phyloP scores from a whole-genome alignment of 1,139 yeast species.

The Zygosaccharomyces pseudobailii region DNA sequence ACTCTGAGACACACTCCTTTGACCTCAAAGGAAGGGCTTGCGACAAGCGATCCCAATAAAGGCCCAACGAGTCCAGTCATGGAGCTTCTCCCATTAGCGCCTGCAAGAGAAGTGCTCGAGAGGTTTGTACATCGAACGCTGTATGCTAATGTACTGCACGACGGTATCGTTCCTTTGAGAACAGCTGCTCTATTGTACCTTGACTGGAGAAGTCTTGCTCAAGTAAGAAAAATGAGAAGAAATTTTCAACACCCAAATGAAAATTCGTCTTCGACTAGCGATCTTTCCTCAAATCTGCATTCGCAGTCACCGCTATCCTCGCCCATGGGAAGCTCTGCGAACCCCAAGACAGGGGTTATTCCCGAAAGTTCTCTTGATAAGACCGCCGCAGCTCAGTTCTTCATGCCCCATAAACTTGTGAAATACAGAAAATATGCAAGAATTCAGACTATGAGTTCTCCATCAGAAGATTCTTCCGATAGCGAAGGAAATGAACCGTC shows the following conservation, averaged over 20 bases:
- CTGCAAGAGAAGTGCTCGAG: slow-evolving; percentile 47
- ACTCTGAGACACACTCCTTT: slow-evolving; percentile 40
- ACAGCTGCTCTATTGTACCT: slow-evolving; percentile 51
- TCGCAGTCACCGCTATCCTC: slow-evolving; percentile 1
- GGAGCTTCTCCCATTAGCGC: slow-evolving; percentile 49
- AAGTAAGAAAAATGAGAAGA: slow-evolving; percentile 44
- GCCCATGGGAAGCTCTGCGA: neutral
- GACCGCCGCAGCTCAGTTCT: slow-evolving; percentile 25
- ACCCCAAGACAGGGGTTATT: neutral
- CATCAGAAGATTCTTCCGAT: slow-evolving; percentile 10
- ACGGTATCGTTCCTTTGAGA: slow-evolving; percentile 58
- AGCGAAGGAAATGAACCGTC: slow-evolving; percentile 21
- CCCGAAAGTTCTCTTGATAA: slow-evolving; percentile 16
- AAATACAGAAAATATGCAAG: slow-evolving; percentile 32
- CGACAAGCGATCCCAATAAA: slow-evolving; percentile 3
- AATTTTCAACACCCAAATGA: slow-evolving; percentile 21
- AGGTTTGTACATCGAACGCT: slow-evolving; percentile 48
- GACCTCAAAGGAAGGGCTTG: slow-evolving; percentile 25
- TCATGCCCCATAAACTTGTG: slow-evolving; percentile 26
- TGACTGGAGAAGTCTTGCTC: slow-evolving; percentile 57
- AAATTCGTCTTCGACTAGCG: slow-evolving; percentile 11
- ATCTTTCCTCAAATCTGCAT: neutral
- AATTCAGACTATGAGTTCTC: slow-evolving; percentile 27
- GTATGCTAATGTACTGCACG: slow-evolving; percentile 55
- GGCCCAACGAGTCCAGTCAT: slow-evolving; percentile 41